These are phyloP conservation scores for Coemansia sp. DNA, from an alignment of 192 early-diverging fungal species.

Conservation along the genomic window DNA sequence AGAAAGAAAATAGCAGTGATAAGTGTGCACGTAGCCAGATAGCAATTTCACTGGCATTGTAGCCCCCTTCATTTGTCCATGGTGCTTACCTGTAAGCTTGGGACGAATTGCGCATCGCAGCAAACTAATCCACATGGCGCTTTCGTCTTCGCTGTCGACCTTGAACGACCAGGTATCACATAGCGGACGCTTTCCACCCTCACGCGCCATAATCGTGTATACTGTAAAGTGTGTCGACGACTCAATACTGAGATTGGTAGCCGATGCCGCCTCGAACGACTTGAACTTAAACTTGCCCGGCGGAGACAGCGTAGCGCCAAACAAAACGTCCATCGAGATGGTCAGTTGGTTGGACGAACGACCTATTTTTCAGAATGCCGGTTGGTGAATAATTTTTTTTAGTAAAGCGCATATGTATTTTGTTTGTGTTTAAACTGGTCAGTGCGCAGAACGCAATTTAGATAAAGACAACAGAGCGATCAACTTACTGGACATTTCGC, in stretches of 20 bases:
- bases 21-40: too few relatives aligned
- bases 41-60: too few relatives aligned
- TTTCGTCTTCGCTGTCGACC: conserved; percentile 43
- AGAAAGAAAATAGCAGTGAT: not conserved
- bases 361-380: conserved; percentile 10
- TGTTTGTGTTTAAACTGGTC: not conserved
- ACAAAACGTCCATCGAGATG: conserved; percentile 48
- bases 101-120: conserved; percentile 43
- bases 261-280: conserved; percentile 41
- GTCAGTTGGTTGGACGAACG: conserved; percentile 48
- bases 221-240: conserved; percentile 55
- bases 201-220: conserved; percentile 43
- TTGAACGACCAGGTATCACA: conserved; percentile 55
- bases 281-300: conserved; percentile 52
- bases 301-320: conserved; percentile 49
- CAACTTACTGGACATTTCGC: conserved; percentile 42
- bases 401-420: too few relatives aligned
- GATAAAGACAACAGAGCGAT: not conserved
- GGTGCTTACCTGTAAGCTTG: conserved; percentile 32
- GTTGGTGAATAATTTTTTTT: too few relatives aligned
- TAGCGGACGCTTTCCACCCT: conserved; percentile 42
- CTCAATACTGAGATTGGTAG: conserved; percentile 26
- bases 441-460: not conserved
- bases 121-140: conserved; percentile 40
- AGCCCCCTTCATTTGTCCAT: not conserved